Evolutionary conservation across 169 alveolate species (phyloP).

Genomic region (Amoebophrya sp.): DNA sequence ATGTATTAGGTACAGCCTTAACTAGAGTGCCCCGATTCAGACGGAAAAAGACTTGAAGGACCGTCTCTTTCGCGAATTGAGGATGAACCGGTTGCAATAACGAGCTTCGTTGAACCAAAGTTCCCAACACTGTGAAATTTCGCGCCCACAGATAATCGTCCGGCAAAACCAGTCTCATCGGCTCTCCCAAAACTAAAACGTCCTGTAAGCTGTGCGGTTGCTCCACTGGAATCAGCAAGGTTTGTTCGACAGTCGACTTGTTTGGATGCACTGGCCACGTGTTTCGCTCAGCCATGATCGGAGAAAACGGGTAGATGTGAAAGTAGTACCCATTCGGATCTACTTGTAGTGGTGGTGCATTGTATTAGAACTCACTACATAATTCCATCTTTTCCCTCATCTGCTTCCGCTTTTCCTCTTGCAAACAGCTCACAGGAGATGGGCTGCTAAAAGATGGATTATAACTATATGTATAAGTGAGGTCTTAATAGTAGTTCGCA

Average conservation of each 20-base stretch:
- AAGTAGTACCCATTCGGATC: too few relatives aligned
- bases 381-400: too few relatives aligned
- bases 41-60: too few relatives aligned
- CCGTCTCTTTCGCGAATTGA: background rate
- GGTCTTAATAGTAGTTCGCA: too few relatives aligned
- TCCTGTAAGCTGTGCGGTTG: background rate
- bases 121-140: background rate
- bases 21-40: too few relatives aligned
- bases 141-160: background rate
- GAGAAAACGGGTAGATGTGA: background rate
- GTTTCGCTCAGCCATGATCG: background rate
- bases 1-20: too few relatives aligned
- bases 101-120: background rate
- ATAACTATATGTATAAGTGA: too few relatives aligned
- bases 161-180: background rate
- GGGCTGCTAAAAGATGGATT: too few relatives aligned
- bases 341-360: too few relatives aligned
- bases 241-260: background rate
- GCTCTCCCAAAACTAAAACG: background rate
- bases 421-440: too few relatives aligned
- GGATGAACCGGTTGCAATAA: background rate
- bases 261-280: background rate
- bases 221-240: background rate
- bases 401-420: too few relatives aligned
- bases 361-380: too few relatives aligned